Conservation (phyloP, 2,329 filamentous ascomycete genomes). For the Aspergillus sp. region DNA sequence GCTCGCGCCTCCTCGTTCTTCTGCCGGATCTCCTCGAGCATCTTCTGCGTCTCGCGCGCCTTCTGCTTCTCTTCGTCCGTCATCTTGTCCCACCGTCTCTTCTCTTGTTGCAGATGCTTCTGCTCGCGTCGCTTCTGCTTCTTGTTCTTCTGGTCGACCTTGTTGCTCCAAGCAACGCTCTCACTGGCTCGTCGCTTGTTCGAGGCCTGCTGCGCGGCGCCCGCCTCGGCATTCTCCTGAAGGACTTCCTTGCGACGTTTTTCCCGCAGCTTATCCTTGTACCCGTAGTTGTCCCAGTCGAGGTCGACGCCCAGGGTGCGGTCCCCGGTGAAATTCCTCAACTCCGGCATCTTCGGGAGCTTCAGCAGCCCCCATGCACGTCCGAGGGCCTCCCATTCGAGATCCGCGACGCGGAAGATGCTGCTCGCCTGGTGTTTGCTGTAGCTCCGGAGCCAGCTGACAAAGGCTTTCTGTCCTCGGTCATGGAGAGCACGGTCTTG, state of each 20-base stretch:
- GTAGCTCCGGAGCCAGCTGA: slow-evolving; percentile 90
- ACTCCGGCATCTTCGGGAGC: slow-evolving; percentile 91
- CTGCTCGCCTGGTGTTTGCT: slow-evolving; percentile 85
- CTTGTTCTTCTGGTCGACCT: slow-evolving; percentile 63
- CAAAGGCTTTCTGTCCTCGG: slow-evolving; percentile 86
- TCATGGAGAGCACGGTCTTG: slow-evolving; percentile 71
- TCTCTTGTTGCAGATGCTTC: slow-evolving; percentile 62
- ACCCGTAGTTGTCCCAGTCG: slow-evolving; percentile 66
- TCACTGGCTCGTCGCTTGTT: slow-evolving; percentile 56
- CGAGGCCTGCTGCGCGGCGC: slow-evolving; percentile 33
- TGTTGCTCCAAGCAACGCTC: slow-evolving; percentile 70
- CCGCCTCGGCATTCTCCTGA: slow-evolving; percentile 43
- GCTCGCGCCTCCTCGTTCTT: slow-evolving; percentile 46
- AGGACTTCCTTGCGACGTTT: slow-evolving; percentile 60
- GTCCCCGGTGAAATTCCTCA: slow-evolving; percentile 70
- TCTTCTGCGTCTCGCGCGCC: slow-evolving; percentile 59
- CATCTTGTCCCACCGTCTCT: slow-evolving; percentile 62
- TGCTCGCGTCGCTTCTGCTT: slow-evolving; percentile 63
- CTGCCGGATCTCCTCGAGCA: slow-evolving; percentile 63
- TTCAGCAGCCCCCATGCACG: slow-evolving; percentile 81
- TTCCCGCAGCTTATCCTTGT: slow-evolving; percentile 70
- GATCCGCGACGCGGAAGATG: slow-evolving; percentile 78
- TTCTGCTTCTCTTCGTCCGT: slow-evolving; percentile 67
- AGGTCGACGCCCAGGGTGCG: slow-evolving; percentile 54
- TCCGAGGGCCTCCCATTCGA: slow-evolving; percentile 82